Evolutionary conservation across 306 rosid species (phyloP), one percentile per base, ranked within the genome.

Genomic region (Psophocarpus tetragonolobus): DNA sequence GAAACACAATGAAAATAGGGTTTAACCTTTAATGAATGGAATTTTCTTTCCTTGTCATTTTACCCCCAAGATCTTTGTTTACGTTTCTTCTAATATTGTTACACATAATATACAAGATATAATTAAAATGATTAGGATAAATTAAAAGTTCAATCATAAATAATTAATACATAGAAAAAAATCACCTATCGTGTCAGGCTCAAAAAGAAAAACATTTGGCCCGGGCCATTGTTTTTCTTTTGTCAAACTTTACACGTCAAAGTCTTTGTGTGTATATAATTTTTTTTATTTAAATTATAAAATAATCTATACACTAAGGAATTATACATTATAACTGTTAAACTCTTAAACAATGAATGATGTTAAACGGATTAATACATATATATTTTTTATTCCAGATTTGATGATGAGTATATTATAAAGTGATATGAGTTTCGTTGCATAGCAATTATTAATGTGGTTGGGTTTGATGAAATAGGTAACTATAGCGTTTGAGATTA

Each of bases 351-450:
- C n/a, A n/a, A n/a, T n/a, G n/a, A n/a, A n/a, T 14, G 29, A 60
- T 30, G 42, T 32, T 61, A 15, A 4, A 8, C 14, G 20, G 27
- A 60, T 30, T 29, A 11, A 13, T 56, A 27, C 17, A 12, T 57
- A 1, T 8, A 61, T 15, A 47, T 18, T 17, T 50, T 53, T 64
- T 5, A 36, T 33, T 4, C 11, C 12, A 0, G 20, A 65, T 38
- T 23, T 65, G n/a, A n/a, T n/a, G n/a, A n/a, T n/a, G n/a, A n/a
- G 3, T 4, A 47, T 33, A 33, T 0, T 18, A 42, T 15, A 61
- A 57, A 66, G 54, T 48, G 73, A 48, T 30, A 13, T 3, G 53
- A 35, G 41, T 76, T 76, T 76, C 50, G 74, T 76, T 23, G 74
- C 6, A 47, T 76, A 65, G 72, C 78, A 62, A 63, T 80, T 30